Conservation (phyloP, 148 eudicot genomes). For the Oxyria digyna region DNA sequence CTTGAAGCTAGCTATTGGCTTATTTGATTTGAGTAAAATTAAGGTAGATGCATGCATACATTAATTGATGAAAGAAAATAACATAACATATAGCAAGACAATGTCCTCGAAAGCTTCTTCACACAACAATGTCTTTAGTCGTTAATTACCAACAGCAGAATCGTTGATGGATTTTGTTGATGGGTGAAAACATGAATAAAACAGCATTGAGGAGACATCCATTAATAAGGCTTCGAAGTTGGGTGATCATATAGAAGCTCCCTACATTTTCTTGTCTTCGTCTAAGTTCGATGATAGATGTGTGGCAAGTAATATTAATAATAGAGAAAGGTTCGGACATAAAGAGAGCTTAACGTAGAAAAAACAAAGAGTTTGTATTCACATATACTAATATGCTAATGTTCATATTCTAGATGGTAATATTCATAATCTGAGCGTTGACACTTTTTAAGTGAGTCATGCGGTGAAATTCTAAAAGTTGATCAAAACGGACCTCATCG, state of each 20-base stretch:
- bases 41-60: background rate
- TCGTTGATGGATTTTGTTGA: background rate
- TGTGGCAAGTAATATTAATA: too few species aligned
- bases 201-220: background rate
- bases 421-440: too few species aligned
- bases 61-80: background rate
- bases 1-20: background rate
- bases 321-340: too few species aligned
- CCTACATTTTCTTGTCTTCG: background rate
- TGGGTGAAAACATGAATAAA: background rate
- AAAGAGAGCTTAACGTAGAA: too few species aligned
- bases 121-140: background rate
- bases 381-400: too few species aligned
- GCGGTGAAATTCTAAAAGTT: too few species aligned
- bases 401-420: too few species aligned
- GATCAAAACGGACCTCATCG: too few species aligned
- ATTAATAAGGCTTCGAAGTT: background rate
- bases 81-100: background rate
- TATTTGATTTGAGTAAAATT: background rate
- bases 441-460: too few species aligned
- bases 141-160: background rate
- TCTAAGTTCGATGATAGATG: background rate
- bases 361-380: too few species aligned
- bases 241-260: background rate
- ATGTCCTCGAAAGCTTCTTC: constrained; percentile 5